Base-by-base conservation (phyloP, 2,329 filamentous ascomycete species). In the Onygenales sp. region DNA sequence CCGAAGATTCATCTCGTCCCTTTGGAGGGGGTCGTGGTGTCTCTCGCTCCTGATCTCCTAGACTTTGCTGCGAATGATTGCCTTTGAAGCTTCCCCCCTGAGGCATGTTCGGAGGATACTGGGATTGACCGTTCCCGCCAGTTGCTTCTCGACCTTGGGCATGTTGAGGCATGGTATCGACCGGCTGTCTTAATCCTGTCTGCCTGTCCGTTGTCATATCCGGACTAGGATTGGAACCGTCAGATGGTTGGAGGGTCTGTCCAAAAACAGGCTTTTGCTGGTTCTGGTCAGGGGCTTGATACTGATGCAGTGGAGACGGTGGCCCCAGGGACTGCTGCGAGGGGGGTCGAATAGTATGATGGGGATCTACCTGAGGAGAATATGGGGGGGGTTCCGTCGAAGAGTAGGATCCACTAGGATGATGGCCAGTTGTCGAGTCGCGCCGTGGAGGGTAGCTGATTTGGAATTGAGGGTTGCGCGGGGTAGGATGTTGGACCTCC, bases 11-110 rank as follows among this genome's bases (percentile, higher is more conserved):
- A 51, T 74, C 66, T 49, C 70, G 64, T 54, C 60, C 66, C 60
- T 69, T 60, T 56, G 61, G 58, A 52, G 61, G 43, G 58, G 72
- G 74, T 36, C 76, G 75, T 21, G 76, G 75, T 14, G 76, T 78
- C 55, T 66, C 75, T 53, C 75, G 72, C 10, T 75, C 73, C 53
- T 69, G 62, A 57, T 81, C 72, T 27, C 60, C 54, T 38, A 62
- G 54, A 54, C 61, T 64, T 54, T 64, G 61, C 51, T 67, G 65
- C 11, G 61, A 57, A 47, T 59, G 42, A 54, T 59, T 62, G 49
- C 52, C 57, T 55, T 63, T 63, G 63, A 61, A 64, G 56, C 60
- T 61, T 45, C 56, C 55, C 33, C 61, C 61, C 9, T 60, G 62
- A 9, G 59, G 56, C 38, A 61, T 58, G 50, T 55, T 59, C 47